Conservation (phyloP, 176 grass and related monocot genomes). For the Luzula sylvatica region DNA sequence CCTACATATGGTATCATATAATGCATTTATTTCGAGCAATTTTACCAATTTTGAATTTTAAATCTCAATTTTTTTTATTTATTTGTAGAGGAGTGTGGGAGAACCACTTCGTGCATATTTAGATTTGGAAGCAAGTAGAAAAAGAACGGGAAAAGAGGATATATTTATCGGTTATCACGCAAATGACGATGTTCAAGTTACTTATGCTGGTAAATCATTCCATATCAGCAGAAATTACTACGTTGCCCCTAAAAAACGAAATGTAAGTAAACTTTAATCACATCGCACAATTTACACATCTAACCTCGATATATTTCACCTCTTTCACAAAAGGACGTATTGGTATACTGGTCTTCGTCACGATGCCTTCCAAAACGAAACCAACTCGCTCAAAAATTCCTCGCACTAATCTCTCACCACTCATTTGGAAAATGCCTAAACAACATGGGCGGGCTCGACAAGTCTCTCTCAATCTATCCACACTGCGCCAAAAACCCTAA, state of each 20-base stretch:
- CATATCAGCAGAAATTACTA: constrained; percentile 63
- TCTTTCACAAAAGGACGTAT: constrained; percentile 45
- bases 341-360: constrained; percentile 96
- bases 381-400: constrained; percentile 51
- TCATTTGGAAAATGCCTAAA: constrained; percentile 90
- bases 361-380: constrained; percentile 66
- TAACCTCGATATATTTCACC: not conserved
- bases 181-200: constrained; percentile 75
- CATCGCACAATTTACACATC: not conserved
- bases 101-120: constrained; percentile 74
- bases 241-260: constrained; percentile 57
- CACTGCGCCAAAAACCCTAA: constrained; percentile 39
- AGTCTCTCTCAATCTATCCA: constrained; percentile 58
- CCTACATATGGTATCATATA: not conserved
- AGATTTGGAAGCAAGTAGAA: constrained; percentile 76
- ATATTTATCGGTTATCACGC: constrained; percentile 93
- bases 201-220: constrained; percentile 83
- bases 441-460: constrained; percentile 68
- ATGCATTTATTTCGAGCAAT: not conserved
- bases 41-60: constrained; percentile 19
- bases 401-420: constrained; percentile 56
- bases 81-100: constrained; percentile 65
- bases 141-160: constrained; percentile 59
- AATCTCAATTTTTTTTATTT: constrained; percentile 16
- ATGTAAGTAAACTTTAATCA: constrained; percentile 36